Base-by-base conservation (phyloP, 2,329 filamentous ascomycete species). In the Penicillium sumatraense region DNA sequence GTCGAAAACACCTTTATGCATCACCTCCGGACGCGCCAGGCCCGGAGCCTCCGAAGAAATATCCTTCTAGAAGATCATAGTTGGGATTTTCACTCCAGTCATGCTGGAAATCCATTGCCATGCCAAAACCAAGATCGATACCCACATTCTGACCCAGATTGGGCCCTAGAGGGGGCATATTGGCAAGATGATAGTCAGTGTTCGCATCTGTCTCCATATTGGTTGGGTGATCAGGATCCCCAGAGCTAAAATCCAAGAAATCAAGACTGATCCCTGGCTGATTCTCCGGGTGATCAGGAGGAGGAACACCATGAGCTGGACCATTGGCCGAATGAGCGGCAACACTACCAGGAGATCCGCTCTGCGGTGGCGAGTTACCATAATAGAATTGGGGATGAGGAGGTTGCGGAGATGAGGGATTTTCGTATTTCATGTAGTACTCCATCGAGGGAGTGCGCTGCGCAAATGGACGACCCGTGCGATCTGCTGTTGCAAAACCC, bases 31-130 rank as follows among this genome's bases (percentile, higher is more conserved):
- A 36, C 33, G 65, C 59, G n/a, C 69, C 70, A 23, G 63, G 58
- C 6, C 68, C 69, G n/a, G 63, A 67, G 23, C 74, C 76, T 9
- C 81, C 81, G 70, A 84, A 83, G 67, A 83, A 84, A 66, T 81
- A 84, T 3, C 80, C 81, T 62, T 83, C 80, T 60, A 83, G 78
- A 27, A 84, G 62, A 73, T 83, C 80, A 62, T 78, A 75, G 46
- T 75, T 75, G 20, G 71, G 68, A 36, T 77, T 76, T 52, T 81
- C 78, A 49, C 73, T 77, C 77, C 78, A 80, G 61, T 80, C 78
- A 67, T 80, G 78, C 56, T 79, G 75, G 51, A 73, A 75, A 46
- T 77, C 77, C 49, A 76, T 69, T 2, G 74, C 72, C 72, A 76
- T 73, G n/a, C 75, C 75, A 58, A 77, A 76, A 3, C 76, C 77